Evolutionary conservation across 768 basidiomycete genomes (phyloP), one percentile per base, ranked within the genome.

Genomic region (Mycena belliarum): DNA sequence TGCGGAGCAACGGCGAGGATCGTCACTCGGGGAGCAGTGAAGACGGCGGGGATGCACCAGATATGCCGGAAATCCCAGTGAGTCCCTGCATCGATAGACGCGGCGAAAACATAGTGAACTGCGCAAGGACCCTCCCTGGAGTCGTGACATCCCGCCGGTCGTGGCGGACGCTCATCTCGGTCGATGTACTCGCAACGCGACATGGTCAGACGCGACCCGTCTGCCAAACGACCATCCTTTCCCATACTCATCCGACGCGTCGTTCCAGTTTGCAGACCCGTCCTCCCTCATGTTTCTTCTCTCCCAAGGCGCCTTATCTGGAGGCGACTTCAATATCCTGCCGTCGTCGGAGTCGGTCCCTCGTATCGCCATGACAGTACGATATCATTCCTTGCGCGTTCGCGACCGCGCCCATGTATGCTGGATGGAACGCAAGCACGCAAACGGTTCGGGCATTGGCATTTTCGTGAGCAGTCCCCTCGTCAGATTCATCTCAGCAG

Each of bases 251-350:
- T 59, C 62, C 23, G 44, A 48, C 58, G 55, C 58, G 35, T 43
- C 52, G 21, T 71, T 77, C 21, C 42, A 65, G 0, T 67, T 78
- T 35, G 70, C 72, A 28, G 48, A 72, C 16, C 28, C 57, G 1
- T 60, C 74, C 1, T 67, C 73, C 0, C 63, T 63, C 4, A 54
- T 77, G 26, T 78, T 71, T 35, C 57, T 77, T 38, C 25, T 78
- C 48, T 64, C 75, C 25, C 69, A 69, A 6, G 76, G 76, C 0
- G 60, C 64, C 11, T 59, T 65, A 16, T 65, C 60, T 0, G 61
- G 61, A 9, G 68, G 68, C 25, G 28, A 25, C 26, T 32, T 69
- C 18, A 43, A 61, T 40, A 55, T 67, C 9, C 15, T 46, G 2
- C 47, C 55, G 14, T 65, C 68, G 8, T 56, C 54, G 4, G 52